Evolutionary conservation across 208 protist genomes (phyloP).

Genomic region (Acanthamoeba healyi): DNA sequence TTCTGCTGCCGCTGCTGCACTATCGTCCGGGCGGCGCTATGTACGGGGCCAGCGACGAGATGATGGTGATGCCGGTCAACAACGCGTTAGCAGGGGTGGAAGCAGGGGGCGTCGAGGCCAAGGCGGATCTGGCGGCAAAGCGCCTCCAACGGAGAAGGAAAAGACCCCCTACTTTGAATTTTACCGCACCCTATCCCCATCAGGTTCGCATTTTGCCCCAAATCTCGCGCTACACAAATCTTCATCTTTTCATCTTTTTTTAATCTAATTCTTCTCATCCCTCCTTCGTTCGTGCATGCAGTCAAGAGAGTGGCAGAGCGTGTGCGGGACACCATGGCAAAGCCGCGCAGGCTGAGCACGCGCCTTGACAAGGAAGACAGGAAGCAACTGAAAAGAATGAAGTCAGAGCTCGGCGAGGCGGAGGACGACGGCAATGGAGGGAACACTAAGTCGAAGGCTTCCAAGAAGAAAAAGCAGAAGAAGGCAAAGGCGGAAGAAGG

Average conservation of each 20-base stretch:
- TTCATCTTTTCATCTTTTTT: not conserved
- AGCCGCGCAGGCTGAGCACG: not conserved
- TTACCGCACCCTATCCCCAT: not conserved
- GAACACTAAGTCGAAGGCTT: not conserved
- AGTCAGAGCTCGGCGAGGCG: too few relatives aligned
- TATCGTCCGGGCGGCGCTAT: too few relatives aligned
- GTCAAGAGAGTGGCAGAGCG: not conserved
- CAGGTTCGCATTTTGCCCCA: not conserved
- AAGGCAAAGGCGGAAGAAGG: not conserved
- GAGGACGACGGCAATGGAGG: not conserved
- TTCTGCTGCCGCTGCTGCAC: too few relatives aligned
- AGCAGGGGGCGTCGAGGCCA: too few relatives aligned
- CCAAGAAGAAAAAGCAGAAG: not conserved
- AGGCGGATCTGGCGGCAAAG: not conserved
- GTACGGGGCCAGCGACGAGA: too few relatives aligned
- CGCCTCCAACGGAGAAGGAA: not conserved
- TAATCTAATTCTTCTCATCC: not conserved
- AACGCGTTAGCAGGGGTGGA: too few relatives aligned
- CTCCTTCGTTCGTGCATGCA: not conserved
- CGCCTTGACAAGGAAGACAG: too few relatives aligned
- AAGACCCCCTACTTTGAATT: conserved; percentile 3
- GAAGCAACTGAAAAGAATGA: too few relatives aligned
- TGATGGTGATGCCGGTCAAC: too few relatives aligned
- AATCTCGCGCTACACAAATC: not conserved
- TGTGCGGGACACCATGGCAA: not conserved